phyloP scores from a whole-genome alignment of 495 filamentous ascomycete genomes.

The Xylaria grammica region DNA sequence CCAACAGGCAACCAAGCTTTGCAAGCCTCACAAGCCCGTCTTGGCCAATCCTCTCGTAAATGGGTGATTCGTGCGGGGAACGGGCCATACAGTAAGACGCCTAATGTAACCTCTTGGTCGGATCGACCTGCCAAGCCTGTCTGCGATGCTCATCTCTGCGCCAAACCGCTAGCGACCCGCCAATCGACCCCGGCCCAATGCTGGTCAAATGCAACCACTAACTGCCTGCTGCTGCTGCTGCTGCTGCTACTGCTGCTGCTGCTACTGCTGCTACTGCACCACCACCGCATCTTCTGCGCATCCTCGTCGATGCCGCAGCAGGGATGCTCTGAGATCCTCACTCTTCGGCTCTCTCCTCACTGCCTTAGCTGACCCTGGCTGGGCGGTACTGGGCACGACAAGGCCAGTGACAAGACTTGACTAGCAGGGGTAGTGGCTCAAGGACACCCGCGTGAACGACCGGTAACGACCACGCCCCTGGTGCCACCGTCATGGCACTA shows the following conservation, averaged over 20 bases:
- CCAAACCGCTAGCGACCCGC: not conserved
- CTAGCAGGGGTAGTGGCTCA: too few relatives aligned
- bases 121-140: conserved; percentile 39
- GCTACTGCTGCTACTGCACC: not conserved
- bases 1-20: conserved; percentile 3
- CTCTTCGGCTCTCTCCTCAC: too few relatives aligned
- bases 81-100: conserved; percentile 25
- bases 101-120: conserved; percentile 35
- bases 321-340: conserved; percentile 11
- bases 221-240: too few relatives aligned
- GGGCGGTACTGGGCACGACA: too few relatives aligned
- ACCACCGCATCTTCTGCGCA: too few relatives aligned
- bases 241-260: too few relatives aligned
- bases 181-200: not conserved
- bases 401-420: too few relatives aligned
- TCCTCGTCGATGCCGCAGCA: conserved; percentile 5
- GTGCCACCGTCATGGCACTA: too few relatives aligned
- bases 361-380: too few relatives aligned
- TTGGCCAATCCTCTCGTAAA: not conserved
- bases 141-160: not conserved
- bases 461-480: too few relatives aligned
- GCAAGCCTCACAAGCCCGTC: not conserved
- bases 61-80: not conserved
- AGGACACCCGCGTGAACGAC: too few relatives aligned
- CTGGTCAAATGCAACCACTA: too few relatives aligned